Evolutionary conservation across 371 early-diverging fungal species (phyloP), one percentile per base, ranked within the genome.

Genomic region (Mortierella sp.): DNA sequence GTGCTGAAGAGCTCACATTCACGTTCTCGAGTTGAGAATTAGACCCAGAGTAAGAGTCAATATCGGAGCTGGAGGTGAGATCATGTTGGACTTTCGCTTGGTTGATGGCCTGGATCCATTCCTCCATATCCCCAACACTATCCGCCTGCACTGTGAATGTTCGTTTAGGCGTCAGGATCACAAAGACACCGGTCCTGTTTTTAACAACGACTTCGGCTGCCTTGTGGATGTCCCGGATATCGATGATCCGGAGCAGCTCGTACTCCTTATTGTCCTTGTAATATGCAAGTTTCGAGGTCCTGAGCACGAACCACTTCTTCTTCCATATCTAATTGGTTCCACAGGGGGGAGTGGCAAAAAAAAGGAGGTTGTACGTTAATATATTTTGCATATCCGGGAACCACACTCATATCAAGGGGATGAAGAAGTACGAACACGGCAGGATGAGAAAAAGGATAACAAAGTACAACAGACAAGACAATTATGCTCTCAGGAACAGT

Each of bases 201-300:
- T 90, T 88, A 8, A 88, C 78, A 37, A 87, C 89, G 31, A 93
- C 90, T 60, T 90, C 90, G 3, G 92, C 92, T 19, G 92, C 86
- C 54, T 89, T 86, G 70, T 90, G 89, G 28, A 94, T 82, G 68
- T 91, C 91, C 41, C 87, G 82, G 60, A 93, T 73, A 61, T 90
- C 87, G 65, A 94, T 90, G 56, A 92, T 88, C 57, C 89, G 82
- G 32, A 92, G 71, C 23, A 93, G 82, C 73, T 92, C 91, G 70
- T 94, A 94, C 79, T 94, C 94, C 89, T 92, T 93, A 37, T 88
- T 90, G 72, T 92, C 93, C 80, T 95, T 91, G 82, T 95, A 95
- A 79, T 94, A 92, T 15, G 93, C 90, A 23, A 95, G 79, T 65
- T 88, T 88, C 0, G 90, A 90, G 6, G 92, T 84, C 57, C 93